phyloP scores from a whole-genome alignment of 768 basidiomycete genomes.

The Epithele typhae region DNA sequence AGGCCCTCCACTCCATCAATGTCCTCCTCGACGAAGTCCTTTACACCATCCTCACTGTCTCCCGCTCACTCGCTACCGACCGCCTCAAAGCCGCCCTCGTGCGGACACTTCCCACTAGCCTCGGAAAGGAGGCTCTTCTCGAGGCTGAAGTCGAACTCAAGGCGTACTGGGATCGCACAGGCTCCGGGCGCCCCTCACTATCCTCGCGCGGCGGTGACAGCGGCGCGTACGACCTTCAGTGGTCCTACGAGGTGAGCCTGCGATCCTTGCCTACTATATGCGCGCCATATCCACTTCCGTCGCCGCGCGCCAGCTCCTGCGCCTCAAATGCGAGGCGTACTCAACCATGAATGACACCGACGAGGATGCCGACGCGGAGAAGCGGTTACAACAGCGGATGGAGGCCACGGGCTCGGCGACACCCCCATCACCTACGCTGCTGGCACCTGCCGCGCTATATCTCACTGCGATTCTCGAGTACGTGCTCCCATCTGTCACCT shows the following conservation, averaged over 20 bases:
- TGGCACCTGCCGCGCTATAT: slow-evolving; percentile 84
- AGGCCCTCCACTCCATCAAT: slow-evolving; percentile 79
- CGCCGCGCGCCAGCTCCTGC: slow-evolving; percentile 51
- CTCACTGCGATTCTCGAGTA: slow-evolving; percentile 92
- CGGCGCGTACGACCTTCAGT: slow-evolving; percentile 56
- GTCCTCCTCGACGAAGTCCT: slow-evolving; percentile 82
- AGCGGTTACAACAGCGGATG: slow-evolving; percentile 61
- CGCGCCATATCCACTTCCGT: background rate
- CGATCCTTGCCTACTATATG: too few relatives aligned
- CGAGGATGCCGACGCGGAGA: slow-evolving; percentile 66
- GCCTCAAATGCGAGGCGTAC: slow-evolving; percentile 85
- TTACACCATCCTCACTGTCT: slow-evolving; percentile 59
- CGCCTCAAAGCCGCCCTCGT: slow-evolving; percentile 69
- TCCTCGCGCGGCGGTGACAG: slow-evolving; percentile 47
- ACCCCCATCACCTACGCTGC: slow-evolving; percentile 46
- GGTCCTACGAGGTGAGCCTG: slow-evolving; percentile 63
- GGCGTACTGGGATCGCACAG: slow-evolving; percentile 82
- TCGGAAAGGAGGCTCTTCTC: slow-evolving; percentile 88
- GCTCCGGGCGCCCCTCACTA: slow-evolving; percentile 28
- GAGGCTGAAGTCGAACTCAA: slow-evolving; percentile 92
- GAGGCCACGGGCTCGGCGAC: slow-evolving; percentile 42
- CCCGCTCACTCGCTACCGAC: slow-evolving; percentile 69
- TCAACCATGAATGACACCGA: slow-evolving; percentile 79
- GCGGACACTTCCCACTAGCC: slow-evolving; percentile 67
- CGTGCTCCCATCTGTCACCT: slow-evolving; percentile 32